Evolutionary conservation across 208 protist genomes (phyloP), one percentile per base, ranked within the genome.

Genomic region (Wallacemonas sp.): DNA sequence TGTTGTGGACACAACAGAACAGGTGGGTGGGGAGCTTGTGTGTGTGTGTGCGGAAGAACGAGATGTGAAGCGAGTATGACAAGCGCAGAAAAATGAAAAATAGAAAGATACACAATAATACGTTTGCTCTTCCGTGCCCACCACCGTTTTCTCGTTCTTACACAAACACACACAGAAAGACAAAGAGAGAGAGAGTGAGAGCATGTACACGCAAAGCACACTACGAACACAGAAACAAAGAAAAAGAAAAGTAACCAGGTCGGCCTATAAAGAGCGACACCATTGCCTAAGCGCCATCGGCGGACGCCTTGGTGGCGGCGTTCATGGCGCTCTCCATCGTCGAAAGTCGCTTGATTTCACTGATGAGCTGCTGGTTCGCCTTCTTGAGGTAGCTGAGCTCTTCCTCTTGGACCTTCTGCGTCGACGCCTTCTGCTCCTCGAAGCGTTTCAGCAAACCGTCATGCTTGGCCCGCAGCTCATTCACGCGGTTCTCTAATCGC

Each of bases 321-420:
- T 63, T 66, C 59, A 72, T 82, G 0, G 60, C 56, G 39, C 75
- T 88, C 65, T 90, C 84, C 60, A 87, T 64, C 21, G 79, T 70
- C 1, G 71, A 78, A 42, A 95, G 62, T 6, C 91, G 75, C 75
- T 96, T 96, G 51, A 97, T 90, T 51, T 97, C 90, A 59, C 68
- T 93, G 11, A 91, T 79, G 28, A 97, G 72, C 60, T 97, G 91
- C 53, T 72, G 74, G 62, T 96, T 94, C 11, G 79, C 86, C 51
- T 80, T 87, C 73, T 93, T 95, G 1, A 92, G 59, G 72, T 94
- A 97, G 26, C 77, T 75, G n/a, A 97, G 77, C 62, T 97, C 93
- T 59, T 94, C 90, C 49, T 88, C 83, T 59, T 96, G 86, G 30
- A 89, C 31, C 59, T 87, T 88, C 28, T 77, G 62, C 33, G 82